phyloP scores from a whole-genome alignment of 306 rosid species.

The Mimosa pudica region DNA sequence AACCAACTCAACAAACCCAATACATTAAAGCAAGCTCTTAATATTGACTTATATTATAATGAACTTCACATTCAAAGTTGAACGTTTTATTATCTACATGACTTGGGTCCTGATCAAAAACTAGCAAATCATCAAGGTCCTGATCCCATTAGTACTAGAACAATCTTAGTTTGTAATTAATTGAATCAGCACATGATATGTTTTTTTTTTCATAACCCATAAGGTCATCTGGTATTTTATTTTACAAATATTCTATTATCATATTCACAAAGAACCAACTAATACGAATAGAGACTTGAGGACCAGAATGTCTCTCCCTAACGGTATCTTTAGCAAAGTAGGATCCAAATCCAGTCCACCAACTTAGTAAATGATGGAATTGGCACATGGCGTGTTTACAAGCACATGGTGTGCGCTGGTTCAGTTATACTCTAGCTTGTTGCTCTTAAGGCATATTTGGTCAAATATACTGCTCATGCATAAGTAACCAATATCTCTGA shows the following conservation, averaged over 20 bases:
- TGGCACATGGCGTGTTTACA: slow-evolving; percentile 28
- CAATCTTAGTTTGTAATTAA: slow-evolving; percentile 1
- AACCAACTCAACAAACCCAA: not conserved
- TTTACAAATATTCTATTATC: too few relatives aligned
- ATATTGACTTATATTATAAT: not conserved
- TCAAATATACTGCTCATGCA: not conserved
- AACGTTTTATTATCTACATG: not conserved
- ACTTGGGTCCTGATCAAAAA: not conserved
- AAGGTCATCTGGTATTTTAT: too few relatives aligned
- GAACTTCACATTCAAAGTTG: not conserved
- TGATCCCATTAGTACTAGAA: not conserved
- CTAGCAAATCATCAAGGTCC: not conserved
- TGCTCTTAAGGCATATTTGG: not conserved
- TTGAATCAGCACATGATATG: slow-evolving; percentile 32
- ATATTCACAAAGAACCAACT: too few relatives aligned
- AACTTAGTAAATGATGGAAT: not conserved
- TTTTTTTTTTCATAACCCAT: not conserved
- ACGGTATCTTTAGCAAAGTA: too few relatives aligned
- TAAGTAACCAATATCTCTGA: not conserved
- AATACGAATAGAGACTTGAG: too few relatives aligned
- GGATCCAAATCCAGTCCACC: too few relatives aligned
- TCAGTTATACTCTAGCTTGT: slow-evolving; percentile 16
- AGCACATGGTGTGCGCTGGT: slow-evolving; percentile 40
- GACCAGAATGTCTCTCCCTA: too few relatives aligned
- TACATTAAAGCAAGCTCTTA: not conserved